Evolutionary conservation across 225 moss, liverwort and hornwort species (phyloP).

Genomic region (Straminergon stramineum): DNA sequence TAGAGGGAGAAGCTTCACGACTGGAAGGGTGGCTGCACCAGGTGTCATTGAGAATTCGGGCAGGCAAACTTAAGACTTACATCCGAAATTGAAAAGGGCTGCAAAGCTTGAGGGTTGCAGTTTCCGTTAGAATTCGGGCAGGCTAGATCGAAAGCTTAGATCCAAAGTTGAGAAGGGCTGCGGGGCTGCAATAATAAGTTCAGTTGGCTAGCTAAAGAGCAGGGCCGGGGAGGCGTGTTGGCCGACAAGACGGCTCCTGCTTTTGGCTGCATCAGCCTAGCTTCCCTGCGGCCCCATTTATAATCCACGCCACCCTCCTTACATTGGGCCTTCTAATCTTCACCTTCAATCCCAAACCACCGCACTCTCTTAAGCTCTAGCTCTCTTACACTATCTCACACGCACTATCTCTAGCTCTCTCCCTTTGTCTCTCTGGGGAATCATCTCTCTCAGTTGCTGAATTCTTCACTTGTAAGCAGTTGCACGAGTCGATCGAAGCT

Average conservation of each 20-base stretch:
- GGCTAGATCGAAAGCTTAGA: background rate
- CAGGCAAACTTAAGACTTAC: background rate
- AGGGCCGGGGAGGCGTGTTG: conserved; percentile 15
- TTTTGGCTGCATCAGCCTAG: background rate
- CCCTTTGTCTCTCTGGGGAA: too few relatives aligned
- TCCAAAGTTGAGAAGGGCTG: background rate
- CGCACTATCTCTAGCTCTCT: background rate
- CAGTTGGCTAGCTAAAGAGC: background rate
- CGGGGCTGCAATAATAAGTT: background rate
- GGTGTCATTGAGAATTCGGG: background rate
- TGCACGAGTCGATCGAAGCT: background rate
- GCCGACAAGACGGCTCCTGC: conserved; percentile 35
- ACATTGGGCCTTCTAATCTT: conserved; percentile 2
- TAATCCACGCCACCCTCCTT: conserved; percentile 19
- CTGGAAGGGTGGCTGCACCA: background rate
- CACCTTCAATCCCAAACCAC: background rate
- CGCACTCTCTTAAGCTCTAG: background rate
- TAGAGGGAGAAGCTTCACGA: background rate
- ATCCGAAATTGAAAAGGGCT: background rate
- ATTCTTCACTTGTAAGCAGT: background rate
- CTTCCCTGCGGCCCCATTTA: background rate
- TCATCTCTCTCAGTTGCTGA: background rate
- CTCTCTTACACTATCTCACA: background rate
- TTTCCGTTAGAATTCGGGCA: background rate
- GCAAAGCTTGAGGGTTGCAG: background rate